Percentiles rank a stretch among this genome's conserved stretches.
These are phyloP conservation scores for Sanguinoderma infundibulare DNA, from an alignment of 1,284 basidiomycete species.

Conservation along the genomic window DNA sequence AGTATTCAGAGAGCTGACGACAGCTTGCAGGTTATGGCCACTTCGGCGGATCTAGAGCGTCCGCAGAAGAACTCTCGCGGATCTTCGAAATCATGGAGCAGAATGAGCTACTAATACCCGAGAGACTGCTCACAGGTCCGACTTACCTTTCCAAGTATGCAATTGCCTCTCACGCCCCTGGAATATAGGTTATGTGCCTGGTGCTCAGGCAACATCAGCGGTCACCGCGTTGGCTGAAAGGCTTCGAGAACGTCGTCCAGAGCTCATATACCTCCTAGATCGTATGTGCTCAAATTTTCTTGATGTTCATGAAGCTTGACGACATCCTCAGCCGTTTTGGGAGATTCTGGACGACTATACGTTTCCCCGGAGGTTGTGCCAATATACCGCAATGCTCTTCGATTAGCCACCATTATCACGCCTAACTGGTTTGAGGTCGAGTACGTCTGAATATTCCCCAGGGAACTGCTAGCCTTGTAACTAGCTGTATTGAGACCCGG, in stretches of 20 bases:
- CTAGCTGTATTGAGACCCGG: no score
- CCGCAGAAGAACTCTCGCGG: constrained; percentile 64
- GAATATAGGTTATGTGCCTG: constrained; percentile 83
- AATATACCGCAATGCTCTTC: constrained; percentile 83
- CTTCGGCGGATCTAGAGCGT: constrained; percentile 76
- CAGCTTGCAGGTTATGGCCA: constrained; percentile 69
- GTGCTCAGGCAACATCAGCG: constrained; percentile 76
- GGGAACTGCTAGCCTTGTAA: no score
- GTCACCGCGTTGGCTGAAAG: constrained; percentile 69
- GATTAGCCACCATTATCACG: constrained; percentile 88
- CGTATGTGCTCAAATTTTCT: constrained; percentile 57
- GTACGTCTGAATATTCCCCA: no score
- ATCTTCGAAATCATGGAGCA: constrained; percentile 73
- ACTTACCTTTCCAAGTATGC: not conserved
- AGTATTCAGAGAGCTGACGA: not conserved
- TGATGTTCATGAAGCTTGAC: not conserved
- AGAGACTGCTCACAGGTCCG: constrained; percentile 74
- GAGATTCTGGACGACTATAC: constrained; percentile 88
- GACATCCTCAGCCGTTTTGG: constrained; percentile 72
- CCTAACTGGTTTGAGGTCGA: constrained; percentile 99
- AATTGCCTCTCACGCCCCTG: not conserved
- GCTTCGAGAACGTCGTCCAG: constrained; percentile 58
- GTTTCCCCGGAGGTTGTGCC: constrained; percentile 90
- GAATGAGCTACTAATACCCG: constrained; percentile 69
- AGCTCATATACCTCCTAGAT: constrained; percentile 86